phyloP scores from a whole-genome alignment of 306 rosid genomes.

The Lotus japonicus region DNA sequence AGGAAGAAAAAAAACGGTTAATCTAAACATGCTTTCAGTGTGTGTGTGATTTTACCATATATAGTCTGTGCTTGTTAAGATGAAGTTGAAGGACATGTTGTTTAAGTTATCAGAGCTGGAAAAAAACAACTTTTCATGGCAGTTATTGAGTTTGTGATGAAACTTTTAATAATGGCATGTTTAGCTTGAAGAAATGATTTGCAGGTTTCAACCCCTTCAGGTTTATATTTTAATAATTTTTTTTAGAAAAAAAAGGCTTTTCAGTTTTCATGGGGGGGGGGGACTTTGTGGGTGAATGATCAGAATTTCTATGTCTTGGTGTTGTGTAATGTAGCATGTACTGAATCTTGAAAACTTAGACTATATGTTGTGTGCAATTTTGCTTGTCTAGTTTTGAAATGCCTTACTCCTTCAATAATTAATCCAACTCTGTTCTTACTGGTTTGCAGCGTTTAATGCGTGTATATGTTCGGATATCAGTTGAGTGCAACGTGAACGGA shows the following conservation, averaged over 20 bases:
- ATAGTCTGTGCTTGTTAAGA: neutral
- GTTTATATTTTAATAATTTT: neutral
- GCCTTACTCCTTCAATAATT: neutral
- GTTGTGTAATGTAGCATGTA: neutral
- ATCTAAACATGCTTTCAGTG: too few relatives aligned
- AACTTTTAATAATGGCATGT: neutral
- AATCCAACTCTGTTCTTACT: neutral
- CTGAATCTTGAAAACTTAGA: neutral
- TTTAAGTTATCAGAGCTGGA: neutral
- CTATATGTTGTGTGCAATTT: neutral
- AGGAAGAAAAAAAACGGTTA: too few relatives aligned
- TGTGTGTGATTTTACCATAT: neutral
- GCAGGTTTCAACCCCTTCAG: neutral
- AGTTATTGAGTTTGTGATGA: conserved; percentile 8
- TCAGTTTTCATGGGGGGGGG: neutral
- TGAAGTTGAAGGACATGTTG: neutral
- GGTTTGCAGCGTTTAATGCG: neutral
- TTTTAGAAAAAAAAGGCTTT: neutral
- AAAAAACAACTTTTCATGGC: neutral
- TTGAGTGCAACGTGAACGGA: too few relatives aligned
- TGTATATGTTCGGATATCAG: too few relatives aligned
- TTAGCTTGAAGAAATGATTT: neutral
- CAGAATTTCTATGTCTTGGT: too few relatives aligned
- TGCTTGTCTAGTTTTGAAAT: neutral
- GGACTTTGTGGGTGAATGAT: too few relatives aligned